Percentiles rank a stretch among this genome's conserved stretches.
Evolutionary conservation across 1,139 yeast species (phyloP).

Genomic region (Hanseniaspora gamundiae): DNA sequence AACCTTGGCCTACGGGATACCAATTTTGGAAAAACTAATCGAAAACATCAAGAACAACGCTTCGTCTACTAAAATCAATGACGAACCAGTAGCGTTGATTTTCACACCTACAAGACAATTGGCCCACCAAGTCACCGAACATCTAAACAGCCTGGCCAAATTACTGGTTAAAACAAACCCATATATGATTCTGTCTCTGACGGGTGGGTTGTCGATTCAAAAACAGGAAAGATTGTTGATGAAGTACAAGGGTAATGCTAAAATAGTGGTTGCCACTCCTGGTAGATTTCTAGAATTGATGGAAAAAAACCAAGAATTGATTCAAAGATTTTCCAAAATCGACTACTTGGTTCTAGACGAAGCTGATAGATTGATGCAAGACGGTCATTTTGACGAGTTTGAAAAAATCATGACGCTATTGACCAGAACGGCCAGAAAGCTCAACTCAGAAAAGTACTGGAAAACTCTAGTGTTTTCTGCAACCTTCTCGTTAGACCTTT

Average conservation of each 20-base stretch:
- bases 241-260: conserved; percentile 53
- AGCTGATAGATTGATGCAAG: conserved; percentile 92
- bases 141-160: conserved; percentile 36
- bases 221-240: conserved; percentile 70
- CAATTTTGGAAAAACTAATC: conserved; percentile 64
- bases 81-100: conserved; percentile 58
- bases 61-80: conserved; percentile 8
- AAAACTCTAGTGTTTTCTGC: conserved; percentile 93
- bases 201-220: conserved; percentile 91
- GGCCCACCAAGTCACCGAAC: conserved; percentile 86
- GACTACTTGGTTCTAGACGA: conserved; percentile 81
- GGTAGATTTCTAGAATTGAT: conserved; percentile 82
- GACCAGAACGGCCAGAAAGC: conserved; percentile 12
- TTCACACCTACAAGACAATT: conserved; percentile 95
- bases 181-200: conserved; percentile 57
- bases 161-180: conserved; percentile 48
- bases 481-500: conserved; percentile 75
- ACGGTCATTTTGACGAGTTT: conserved; percentile 91
- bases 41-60: conserved; percentile 13
- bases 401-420: conserved; percentile 66
- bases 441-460: conserved; percentile 39
- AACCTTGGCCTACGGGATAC: conserved; percentile 89
- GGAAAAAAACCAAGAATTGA: conserved; percentile 45
- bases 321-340: conserved; percentile 45
- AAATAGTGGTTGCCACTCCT: conserved; percentile 84